Evolutionary conservation across 2,329 filamentous ascomycete genomes (phyloP).

Genomic region (Aspergillus tamarii): DNA sequence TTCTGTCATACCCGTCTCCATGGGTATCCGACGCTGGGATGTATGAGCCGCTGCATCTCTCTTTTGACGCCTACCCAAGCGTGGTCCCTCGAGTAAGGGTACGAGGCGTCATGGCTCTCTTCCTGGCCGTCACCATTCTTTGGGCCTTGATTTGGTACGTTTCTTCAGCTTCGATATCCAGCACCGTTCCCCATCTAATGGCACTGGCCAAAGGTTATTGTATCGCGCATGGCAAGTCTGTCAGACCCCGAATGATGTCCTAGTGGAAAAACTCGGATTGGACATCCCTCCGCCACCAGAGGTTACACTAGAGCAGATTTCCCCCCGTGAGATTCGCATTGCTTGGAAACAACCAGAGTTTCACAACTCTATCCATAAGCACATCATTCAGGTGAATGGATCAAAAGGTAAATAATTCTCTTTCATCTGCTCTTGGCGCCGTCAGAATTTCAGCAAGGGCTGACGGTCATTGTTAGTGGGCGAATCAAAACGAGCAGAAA

Average conservation of each 20-base stretch:
- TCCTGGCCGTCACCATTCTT: conserved; percentile 51
- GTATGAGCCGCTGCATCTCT: conserved; percentile 50
- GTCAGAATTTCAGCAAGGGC: conserved; percentile 9
- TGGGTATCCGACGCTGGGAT: conserved; percentile 46
- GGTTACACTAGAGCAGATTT: conserved; percentile 88
- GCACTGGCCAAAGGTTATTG: conserved; percentile 64
- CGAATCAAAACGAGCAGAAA: conserved; percentile 78
- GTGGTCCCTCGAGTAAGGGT: conserved; percentile 51
- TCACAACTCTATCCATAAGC: conserved; percentile 74
- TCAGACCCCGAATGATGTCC: conserved; percentile 84
- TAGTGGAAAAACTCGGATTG: conserved; percentile 88
- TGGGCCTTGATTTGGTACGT: conserved; percentile 55
- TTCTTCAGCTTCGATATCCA: background rate
- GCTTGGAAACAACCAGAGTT: conserved; percentile 82
- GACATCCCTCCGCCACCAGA: conserved; percentile 90
- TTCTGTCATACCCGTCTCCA: conserved; percentile 28
- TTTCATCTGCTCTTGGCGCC: conserved; percentile 2
- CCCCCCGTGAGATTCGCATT: conserved; percentile 81
- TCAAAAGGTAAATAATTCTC: conserved; percentile 68
- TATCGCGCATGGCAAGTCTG: conserved; percentile 86
- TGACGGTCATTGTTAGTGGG: conserved; percentile 63
- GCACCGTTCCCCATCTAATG: background rate
- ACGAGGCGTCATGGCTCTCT: conserved; percentile 53
- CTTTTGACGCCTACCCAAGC: conserved; percentile 50
- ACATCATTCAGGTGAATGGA: conserved; percentile 91